Conservation (phyloP, 768 basidiomycete genomes). For the Boletus reticuloceps region DNA sequence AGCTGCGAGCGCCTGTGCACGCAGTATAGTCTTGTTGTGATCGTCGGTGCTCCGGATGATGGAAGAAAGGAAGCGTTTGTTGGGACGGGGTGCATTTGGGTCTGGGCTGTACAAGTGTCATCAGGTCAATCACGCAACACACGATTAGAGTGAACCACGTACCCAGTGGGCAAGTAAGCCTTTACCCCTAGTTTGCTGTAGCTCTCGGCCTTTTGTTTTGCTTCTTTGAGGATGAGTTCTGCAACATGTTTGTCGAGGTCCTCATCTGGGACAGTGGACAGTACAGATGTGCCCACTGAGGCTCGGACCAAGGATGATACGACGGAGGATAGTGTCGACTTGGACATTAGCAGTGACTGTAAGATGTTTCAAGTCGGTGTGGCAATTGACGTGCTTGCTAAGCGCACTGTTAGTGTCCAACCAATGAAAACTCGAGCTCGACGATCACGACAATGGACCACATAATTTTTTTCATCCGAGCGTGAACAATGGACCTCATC, state of each 20-base stretch:
- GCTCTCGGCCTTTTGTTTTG: conserved; percentile 83
- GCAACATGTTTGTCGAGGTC: conserved; percentile 93
- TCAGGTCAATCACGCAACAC: neutral
- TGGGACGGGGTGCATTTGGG: conserved; percentile 71
- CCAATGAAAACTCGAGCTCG: neutral
- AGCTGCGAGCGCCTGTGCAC: conserved; percentile 68
- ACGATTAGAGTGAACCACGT: conserved; percentile 34
- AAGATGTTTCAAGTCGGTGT: conserved; percentile 1
- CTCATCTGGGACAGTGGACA: conserved; percentile 63
- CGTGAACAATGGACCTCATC: no score
- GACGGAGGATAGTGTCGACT: conserved; percentile 74
- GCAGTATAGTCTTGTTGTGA: conserved; percentile 84
- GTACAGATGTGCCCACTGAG: conserved; percentile 66
- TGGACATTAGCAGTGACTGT: conserved; percentile 33
- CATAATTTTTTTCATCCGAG: no score
- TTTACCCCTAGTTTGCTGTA: conserved; percentile 76
- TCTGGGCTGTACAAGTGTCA: conserved; percentile 47
- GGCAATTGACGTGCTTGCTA: conserved; percentile 23
- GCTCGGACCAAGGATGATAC: conserved; percentile 79
- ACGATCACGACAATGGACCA: no score
- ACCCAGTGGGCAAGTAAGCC: conserved; percentile 64
- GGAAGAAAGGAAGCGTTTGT: conserved; percentile 77
- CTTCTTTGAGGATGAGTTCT: conserved; percentile 88
- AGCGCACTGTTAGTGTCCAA: neutral
- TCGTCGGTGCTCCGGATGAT: conserved; percentile 95